Evolutionary conservation across 225 moss, liverwort and hornwort species (phyloP), one percentile per base, ranked within the genome.

Genomic region (Thuidium tamariscinum): DNA sequence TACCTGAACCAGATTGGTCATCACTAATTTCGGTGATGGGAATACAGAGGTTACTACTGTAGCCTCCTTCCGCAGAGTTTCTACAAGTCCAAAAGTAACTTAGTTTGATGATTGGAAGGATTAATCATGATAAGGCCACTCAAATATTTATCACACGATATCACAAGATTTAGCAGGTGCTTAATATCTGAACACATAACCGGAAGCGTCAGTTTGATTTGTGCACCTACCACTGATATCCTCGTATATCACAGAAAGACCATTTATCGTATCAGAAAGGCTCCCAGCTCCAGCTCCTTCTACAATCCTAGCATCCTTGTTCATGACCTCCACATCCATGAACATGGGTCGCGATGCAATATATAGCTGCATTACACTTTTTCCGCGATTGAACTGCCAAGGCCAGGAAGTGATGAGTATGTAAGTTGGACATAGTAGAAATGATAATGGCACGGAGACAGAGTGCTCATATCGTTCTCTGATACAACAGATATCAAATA

Each of bases 311-410:
- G 94, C 91, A 90, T 98, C 96, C 88, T 91, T 90, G 81, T 91
- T 91, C 95, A 96, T 98, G 68, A 95, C 81, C 82, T 98, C 95
- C 82, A 94, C 90, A 91, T 98, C 92, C 92, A 98, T 95, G 83
- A 98, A 98, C 95, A 98, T 98, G 79, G 97, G 97, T 81, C 94
- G 95, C 49, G 98, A 96, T 83, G 98, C 95, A 81, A 98, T 94
- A 87, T 97, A 98, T 41, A 91, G 91, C 88, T 95, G 96, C 92
- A 96, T 91, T 54, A 95, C 93, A 86, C 95, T 96, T 68, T 91
- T 89, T 59, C 98, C 98, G 89, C 90, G 88, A 88, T 97, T 97
- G 93, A 98, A 98, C 98, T 98, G 96, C 80, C 88, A 88, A 84
- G 77, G 68, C 67, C 69, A 79, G 74, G 63, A 59, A 66, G 77